Percentiles rank a stretch among this genome's conserved stretches.
Conservation (phyloP, 2,329 filamentous ascomycete species). For the Aspergillus tanneri region DNA sequence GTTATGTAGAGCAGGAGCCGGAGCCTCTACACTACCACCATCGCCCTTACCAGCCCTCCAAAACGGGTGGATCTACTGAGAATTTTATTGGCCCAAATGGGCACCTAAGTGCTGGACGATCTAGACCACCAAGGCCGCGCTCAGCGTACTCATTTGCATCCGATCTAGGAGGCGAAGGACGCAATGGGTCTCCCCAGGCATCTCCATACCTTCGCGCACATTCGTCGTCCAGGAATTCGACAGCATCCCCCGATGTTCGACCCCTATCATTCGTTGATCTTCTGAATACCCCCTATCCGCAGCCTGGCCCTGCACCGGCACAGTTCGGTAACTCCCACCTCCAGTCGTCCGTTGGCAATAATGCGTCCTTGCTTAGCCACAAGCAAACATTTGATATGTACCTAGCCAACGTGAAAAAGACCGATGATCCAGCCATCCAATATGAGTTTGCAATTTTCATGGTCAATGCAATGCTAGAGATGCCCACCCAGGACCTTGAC, state of each 20-base stretch:
- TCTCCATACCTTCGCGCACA: slow-evolving; percentile 51
- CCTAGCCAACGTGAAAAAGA: slow-evolving; percentile 94
- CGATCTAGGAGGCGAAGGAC: slow-evolving; percentile 68
- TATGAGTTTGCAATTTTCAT: slow-evolving; percentile 97
- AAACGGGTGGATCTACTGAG: slow-evolving; percentile 42
- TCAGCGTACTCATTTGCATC: slow-evolving; percentile 76
- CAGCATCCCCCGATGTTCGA: slow-evolving; percentile 57
- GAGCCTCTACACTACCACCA: slow-evolving; percentile 54
- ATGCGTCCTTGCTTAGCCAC: slow-evolving; percentile 84
- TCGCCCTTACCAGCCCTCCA: slow-evolving; percentile 44
- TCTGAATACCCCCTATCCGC: slow-evolving; percentile 71
- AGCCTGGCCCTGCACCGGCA: slow-evolving; percentile 65
- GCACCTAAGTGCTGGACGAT: slow-evolving; percentile 57
- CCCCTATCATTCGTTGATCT: slow-evolving; percentile 63
- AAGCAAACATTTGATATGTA: slow-evolving; percentile 98
- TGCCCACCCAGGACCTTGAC: slow-evolving; percentile 55
- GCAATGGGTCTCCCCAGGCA: slow-evolving; percentile 54
- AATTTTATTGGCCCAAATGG: slow-evolving; percentile 55
- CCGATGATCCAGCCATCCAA: slow-evolving; percentile 82
- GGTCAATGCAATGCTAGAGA: slow-evolving; percentile 82
- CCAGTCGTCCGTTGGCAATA: slow-evolving; percentile 75
- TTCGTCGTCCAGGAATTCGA: slow-evolving; percentile 51
- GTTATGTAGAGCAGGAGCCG: slow-evolving; percentile 27
- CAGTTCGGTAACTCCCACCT: slow-evolving; percentile 78
- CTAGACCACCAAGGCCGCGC: slow-evolving; percentile 60